Evolutionary conservation across 257 asterid species (phyloP), one percentile per base, ranked within the genome.

Genomic region (Petunia secreta): DNA sequence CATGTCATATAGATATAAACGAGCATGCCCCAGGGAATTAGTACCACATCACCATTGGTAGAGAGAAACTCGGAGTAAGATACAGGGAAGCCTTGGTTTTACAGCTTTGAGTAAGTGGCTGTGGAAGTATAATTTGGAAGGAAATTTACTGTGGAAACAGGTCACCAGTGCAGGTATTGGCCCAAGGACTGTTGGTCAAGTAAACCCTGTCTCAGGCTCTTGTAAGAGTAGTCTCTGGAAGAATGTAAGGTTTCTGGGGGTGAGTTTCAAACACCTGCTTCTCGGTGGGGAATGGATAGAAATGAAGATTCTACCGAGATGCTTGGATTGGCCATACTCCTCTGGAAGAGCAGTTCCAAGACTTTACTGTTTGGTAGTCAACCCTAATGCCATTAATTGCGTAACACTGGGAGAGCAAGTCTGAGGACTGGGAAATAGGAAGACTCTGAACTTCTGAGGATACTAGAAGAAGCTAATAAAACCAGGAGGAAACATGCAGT

Each of bases 341-440:
- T 60, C 10, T 25, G 39, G n/a, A 62, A 36, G 6, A 62, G 67
- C 43, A 62, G 67, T 62, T 62, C 67, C 67, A 25, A 62, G n/a
- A 36, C 67, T 34, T 62, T 8, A 3, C 1, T 5, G 15, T 36
- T 34, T 62, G 67, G 41, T 62, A 62, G 41, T 62, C 67, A 62
- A 62, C 67, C 67, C 41, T 3, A 41, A 62, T 34, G 67, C 67
- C 67, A 62, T 62, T 37, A 60, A 39, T 60, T 60, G 67, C 67
- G 36, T 41, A 34, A 34, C 0, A 15, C 41, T 3, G 41, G 40
- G 41, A 15, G 38, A 62, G 67, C 41, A 68, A 9, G 43, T 44
- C 8, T 4, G 75, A 16, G 40, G 71, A 64, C 10, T 62, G 44
- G 44, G 34, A 37, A 63, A n/a, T 3, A 67, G 55, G 52, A 43